Evolutionary conservation across 179 eudicot genomes (phyloP).

Genomic region (Drosera spatulata): DNA sequence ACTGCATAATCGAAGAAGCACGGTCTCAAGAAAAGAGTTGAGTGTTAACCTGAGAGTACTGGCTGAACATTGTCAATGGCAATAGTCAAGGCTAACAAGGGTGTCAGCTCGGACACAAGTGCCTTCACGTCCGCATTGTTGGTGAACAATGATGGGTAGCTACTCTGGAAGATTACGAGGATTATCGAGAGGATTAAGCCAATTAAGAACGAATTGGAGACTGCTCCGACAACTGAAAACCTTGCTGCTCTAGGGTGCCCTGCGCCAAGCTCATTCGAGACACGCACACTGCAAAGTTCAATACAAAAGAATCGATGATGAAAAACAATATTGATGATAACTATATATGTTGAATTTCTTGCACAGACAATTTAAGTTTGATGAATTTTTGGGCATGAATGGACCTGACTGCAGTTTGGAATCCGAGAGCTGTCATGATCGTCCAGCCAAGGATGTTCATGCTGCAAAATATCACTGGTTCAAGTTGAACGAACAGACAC

Average conservation of each 20-base stretch:
- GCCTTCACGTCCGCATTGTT: neutral
- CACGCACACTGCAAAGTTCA: slow-evolving; percentile 27
- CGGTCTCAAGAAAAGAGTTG: too few species aligned
- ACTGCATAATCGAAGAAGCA: too few species aligned
- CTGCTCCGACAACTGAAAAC: slow-evolving; percentile 31
- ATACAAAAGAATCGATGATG: too few species aligned
- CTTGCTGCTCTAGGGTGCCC: slow-evolving; percentile 42
- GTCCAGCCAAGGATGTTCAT: slow-evolving; percentile 38
- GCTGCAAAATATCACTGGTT: slow-evolving; percentile 16
- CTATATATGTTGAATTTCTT: too few species aligned
- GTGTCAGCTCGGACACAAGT: neutral
- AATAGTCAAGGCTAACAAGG: neutral
- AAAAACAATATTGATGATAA: too few species aligned
- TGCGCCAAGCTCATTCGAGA: slow-evolving; percentile 45
- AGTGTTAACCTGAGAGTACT: too few species aligned
- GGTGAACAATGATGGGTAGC: neutral
- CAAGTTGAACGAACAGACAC: too few species aligned
- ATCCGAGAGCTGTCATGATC: slow-evolving; percentile 30
- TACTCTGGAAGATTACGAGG: neutral
- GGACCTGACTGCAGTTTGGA: slow-evolving; percentile 38
- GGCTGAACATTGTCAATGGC: neutral
- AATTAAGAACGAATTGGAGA: neutral
- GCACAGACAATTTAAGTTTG: too few species aligned
- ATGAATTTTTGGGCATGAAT: neutral
- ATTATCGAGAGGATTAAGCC: neutral